Evolutionary conservation across 345 rosid genomes (phyloP).

Genomic region (Linum tenue): DNA sequence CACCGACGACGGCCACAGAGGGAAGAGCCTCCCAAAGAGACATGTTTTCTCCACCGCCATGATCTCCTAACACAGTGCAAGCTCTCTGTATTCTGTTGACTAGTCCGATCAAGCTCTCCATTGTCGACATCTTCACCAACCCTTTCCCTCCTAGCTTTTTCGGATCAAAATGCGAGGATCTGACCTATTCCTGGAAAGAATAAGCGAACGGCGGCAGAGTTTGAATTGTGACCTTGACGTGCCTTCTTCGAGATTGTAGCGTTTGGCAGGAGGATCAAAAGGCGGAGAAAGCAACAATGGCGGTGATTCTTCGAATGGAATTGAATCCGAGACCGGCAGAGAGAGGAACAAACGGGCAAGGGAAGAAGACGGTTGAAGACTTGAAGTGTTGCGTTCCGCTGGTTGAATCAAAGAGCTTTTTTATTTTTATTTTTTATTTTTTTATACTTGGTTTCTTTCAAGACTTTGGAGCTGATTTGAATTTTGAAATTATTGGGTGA

Average conservation of each 20-base stretch:
- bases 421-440: no score
- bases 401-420: background rate
- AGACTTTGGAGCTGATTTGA: no score
- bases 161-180: background rate
- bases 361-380: background rate
- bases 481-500: background rate
- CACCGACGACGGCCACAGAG: constrained; percentile 94
- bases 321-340: background rate
- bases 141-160: background rate
- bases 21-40: constrained; percentile 99
- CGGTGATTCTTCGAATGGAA: background rate
- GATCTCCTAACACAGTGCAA: constrained; percentile 89
- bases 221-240: background rate
- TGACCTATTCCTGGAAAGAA: no score
- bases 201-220: background rate
- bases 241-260: background rate
- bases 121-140: constrained; percentile 62
- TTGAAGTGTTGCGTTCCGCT: background rate
- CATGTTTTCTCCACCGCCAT: constrained; percentile 99
- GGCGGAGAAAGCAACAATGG: no score
- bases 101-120: constrained; percentile 90
- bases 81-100: constrained; percentile 96
- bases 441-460: background rate
- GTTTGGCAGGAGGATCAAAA: no score
- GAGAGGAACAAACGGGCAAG: background rate